Percentiles rank a stretch among this genome's conserved stretches.
These are phyloP conservation scores for Panicum miliaceum DNA, from an alignment of 176 grass and related monocot species.

Conservation along the genomic window DNA sequence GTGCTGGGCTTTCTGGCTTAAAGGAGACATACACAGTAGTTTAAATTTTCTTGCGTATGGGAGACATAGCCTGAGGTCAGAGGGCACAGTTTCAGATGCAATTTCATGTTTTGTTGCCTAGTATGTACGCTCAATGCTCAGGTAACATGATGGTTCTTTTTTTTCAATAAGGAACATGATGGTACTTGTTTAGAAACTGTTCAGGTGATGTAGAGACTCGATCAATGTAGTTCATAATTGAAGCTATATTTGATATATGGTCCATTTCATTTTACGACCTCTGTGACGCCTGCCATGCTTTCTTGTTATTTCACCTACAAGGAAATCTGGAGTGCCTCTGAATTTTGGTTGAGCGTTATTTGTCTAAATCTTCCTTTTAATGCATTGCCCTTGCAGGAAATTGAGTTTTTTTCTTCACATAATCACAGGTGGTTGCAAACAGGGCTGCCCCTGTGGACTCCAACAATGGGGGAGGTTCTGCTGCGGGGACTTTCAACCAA, in stretches of 20 bases:
- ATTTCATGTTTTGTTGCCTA: background rate
- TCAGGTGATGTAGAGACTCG: background rate
- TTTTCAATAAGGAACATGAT: background rate
- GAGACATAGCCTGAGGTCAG: background rate
- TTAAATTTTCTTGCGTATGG: background rate
- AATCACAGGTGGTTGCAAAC: constrained; percentile 35
- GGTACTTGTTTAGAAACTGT: background rate
- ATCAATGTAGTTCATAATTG: background rate
- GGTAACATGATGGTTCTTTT: no score
- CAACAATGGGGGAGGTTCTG: background rate
- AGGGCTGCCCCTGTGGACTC: background rate
- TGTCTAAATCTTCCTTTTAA: background rate
- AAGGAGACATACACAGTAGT: background rate
- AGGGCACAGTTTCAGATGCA: background rate
- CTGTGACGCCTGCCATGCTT: background rate
- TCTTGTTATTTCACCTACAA: background rate
- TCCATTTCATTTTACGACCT: background rate
- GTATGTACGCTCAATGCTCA: background rate
- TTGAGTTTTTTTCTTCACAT: background rate
- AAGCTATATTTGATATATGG: background rate
- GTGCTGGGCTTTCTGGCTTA: background rate
- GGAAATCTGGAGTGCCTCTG: background rate
- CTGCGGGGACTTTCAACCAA: constrained; percentile 29
- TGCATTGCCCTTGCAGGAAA: background rate
- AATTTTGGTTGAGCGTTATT: background rate